phyloP scores from a whole-genome alignment of 176 grass and related monocot species.

The Paspalum notatum region DNA sequence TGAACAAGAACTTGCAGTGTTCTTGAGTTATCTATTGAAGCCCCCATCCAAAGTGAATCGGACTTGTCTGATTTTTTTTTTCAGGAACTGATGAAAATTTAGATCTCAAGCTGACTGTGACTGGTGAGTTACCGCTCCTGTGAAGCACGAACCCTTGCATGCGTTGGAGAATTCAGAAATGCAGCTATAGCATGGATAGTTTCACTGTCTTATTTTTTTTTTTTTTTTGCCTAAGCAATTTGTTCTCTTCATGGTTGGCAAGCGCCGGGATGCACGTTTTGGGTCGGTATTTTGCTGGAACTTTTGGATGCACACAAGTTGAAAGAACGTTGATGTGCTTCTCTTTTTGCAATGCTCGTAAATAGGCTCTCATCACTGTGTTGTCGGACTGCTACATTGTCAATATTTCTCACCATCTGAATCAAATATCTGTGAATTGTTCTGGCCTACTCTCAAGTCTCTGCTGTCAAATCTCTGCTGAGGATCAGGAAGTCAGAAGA shows the following conservation, averaged over 20 bases:
- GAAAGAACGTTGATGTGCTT: conserved; percentile 14
- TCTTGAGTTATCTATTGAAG: neutral
- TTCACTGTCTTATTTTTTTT: neutral
- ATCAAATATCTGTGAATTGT: neutral
- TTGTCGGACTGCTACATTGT: neutral
- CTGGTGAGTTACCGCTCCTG: conserved; percentile 9
- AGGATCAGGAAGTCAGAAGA: neutral
- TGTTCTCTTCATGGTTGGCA: conserved; percentile 4
- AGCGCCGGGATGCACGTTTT: conserved; percentile 13
- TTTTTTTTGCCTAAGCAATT: conserved; percentile 30
- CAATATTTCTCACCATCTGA: neutral
- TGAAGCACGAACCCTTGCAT: neutral
- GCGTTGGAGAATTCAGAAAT: neutral
- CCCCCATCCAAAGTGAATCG: neutral
- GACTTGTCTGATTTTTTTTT: neutral
- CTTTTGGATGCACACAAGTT: conserved; percentile 20
- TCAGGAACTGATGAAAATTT: conserved; percentile 65
- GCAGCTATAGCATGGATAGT: neutral
- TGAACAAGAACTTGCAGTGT: neutral
- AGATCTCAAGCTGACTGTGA: conserved; percentile 23
- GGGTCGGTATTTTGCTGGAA: conserved; percentile 20
- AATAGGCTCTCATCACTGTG: conserved; percentile 2
- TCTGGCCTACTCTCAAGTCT: neutral
- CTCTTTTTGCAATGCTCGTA: conserved; percentile 43
- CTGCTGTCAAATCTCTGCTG: neutral